Evolutionary conservation across 441 rosid species (phyloP), one percentile per base, ranked within the genome.

Genomic region (Croton laevigatus): DNA sequence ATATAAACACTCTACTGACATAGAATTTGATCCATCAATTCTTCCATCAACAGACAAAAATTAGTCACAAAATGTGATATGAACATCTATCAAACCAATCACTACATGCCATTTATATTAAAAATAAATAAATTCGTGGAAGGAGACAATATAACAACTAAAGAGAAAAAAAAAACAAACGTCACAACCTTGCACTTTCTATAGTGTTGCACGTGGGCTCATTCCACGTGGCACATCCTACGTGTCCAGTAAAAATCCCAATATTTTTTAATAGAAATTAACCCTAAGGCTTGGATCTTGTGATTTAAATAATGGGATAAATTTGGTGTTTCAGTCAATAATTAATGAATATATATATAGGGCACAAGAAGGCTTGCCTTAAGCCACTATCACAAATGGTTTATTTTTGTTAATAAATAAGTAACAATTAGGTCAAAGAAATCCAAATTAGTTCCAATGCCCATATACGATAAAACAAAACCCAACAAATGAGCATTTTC

Each of bases 391-490:
- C 72, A 61, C 52, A 59, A 51, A 63, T 53, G 73, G n/a, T 23
- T 59, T 52, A 57, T 23, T 68, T 0, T 13, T 9, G 23, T 11
- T 14, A 27, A 40, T 71, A 62, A 66, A 74, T 65, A 68, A 77
- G 62, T 44, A 65, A 38, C 65, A 73, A 72, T 80, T 81, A 81
- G 79, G 81, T 81, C 74, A 73, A 81, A 79, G 66, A 70, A 76
- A 80, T 76, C 66, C 80, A 65, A 73, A 36, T 73, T 38, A n/a
- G n/a, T n/a, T n/a, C n/a, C 19, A 51, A 52, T 52, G 59, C 59
- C 68, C 63, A 72, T 36, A 55, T 20, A 27, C 3, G 37, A 45
- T 46, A 62, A 62, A 62, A 64, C 32, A 13, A 51, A 1, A 22
- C 53, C 37, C 22, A 70, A 58, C 44, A 40, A 40, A 27, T 27